Evolutionary conservation across 2,329 filamentous ascomycete genomes (phyloP), one percentile per base, ranked within the genome.

Genomic region (Fusarium nematophilum): DNA sequence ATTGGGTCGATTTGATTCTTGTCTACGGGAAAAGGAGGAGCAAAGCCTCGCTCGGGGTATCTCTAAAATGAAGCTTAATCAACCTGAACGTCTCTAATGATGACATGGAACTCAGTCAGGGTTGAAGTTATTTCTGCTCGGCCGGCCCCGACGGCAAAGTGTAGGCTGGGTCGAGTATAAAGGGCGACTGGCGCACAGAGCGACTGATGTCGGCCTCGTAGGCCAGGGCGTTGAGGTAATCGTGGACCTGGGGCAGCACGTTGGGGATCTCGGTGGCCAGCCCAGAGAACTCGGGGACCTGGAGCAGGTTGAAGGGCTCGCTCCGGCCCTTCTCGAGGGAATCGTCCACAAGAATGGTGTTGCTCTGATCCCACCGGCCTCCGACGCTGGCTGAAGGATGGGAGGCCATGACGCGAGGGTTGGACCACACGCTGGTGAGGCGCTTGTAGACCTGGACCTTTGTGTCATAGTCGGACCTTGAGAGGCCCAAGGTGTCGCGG

Each of bases 361-460:
- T 96, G 44, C 83, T 83, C 76, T 97, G 93, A 66, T 88, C 84
- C 90, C 93, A 98, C 10, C 73, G 67, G 11, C 69, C 74, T 18
- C 75, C 80, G 15, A 59, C 48, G 1, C 65, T 72, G 11, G 69
- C 72, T 27, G 70, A 71, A n/a, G 78, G 84, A 73, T 83, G 81
- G 27, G 78, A 76, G 7, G 59, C 69, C 53, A 71, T 72, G 17
- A 87, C 73, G 4, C 50, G 40, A 0, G 74, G 72, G 61, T 86
- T 76, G 10, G 67, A 69, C 95, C 95, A 99, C 0, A 97, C 76
- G 43, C 76, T 79, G 0, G 86, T 81, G 3, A 99, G 82, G 30
- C 91, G 85, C 79, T 99, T 99, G 82, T 97, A 98, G 53, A 93
- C 92, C 73, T 96, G 91, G 0, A 94, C 87, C 53, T 91, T 90